Evolutionary conservation across 2,329 filamentous ascomycete genomes (phyloP), one percentile per base, ranked within the genome.

Genomic region (Arachnopeziza araneosa): DNA sequence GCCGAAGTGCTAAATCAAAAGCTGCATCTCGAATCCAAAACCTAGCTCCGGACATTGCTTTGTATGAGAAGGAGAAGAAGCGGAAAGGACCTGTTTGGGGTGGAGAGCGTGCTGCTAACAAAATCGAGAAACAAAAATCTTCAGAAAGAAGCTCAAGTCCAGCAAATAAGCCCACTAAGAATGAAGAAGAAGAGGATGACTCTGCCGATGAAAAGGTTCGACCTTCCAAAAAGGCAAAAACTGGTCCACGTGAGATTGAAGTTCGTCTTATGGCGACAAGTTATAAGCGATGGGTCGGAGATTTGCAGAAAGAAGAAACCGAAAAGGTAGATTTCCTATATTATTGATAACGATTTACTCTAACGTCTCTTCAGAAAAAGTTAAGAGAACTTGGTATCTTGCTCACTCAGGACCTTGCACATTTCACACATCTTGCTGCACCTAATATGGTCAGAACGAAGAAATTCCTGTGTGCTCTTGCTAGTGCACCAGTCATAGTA

Each of bases 61-160:
- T 96, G 32, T 99, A 95, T 70, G 89, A 98, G 70, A 96, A 95
- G 72, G 95, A 99, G 76, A 91, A 84, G 78, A 97, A 96, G 77
- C 86, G 95, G 72, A 63, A 84, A 78, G 55, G 78, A 72, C 2
- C 60, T 53, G 78, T 80, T 0, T 88, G 84, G 79, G 85, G 85
- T 24, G 85, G 85, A 23, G 87, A 85, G 68, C 78, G 84, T 55
- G 85, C 85, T 0, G 80, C 83, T 1, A 82, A 86, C 58, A 74
- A 78, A 60, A 77, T 83, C 21, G 84, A 88, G 59, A 82, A 79
- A 67, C 75, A 80, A 56, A 72, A 72, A 66, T 68, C 60, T 9
- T 49, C 60, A 10, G 66, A 70, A 57, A 66, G 67, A 32, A 73
- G 69, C 51, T 77, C 76, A 8, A 80, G 78, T 64, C 77, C 76